Evolutionary conservation across 495 filamentous ascomycete species (phyloP).

Genomic region (Trichoderma parareesei): DNA sequence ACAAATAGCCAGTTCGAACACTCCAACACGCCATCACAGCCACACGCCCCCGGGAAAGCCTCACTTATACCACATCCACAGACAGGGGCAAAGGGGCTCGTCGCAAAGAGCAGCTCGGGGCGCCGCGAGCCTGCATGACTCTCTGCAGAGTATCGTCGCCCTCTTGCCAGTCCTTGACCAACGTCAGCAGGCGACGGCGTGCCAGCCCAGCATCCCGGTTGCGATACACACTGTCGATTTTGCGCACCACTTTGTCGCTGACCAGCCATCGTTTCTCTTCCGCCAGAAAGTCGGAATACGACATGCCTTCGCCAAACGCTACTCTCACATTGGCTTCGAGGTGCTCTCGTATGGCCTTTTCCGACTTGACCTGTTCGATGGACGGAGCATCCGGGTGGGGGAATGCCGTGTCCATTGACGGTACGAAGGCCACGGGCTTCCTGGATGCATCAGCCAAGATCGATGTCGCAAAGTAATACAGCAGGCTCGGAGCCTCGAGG

Average conservation of each 20-base stretch:
- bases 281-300: conserved; percentile 20
- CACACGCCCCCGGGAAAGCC: no score
- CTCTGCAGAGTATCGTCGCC: conserved; percentile 14
- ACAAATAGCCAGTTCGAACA: no score
- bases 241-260: conserved; percentile 28
- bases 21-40: no score
- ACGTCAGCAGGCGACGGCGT: conserved; percentile 21
- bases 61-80: neutral
- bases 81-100: neutral
- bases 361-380: neutral
- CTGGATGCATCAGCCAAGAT: conserved; percentile 10
- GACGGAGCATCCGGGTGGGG: neutral
- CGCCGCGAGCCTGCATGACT: conserved; percentile 10
- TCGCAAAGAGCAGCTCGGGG: neutral
- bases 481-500: conserved; percentile 8
- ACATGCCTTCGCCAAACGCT: conserved; percentile 17
- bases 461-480: conserved; percentile 14
- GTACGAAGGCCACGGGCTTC: neutral
- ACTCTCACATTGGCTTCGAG: conserved; percentile 22
- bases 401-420: conserved; percentile 6
- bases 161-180: conserved; percentile 21
- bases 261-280: conserved; percentile 26
- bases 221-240: conserved; percentile 34
- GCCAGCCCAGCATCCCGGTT: conserved; percentile 31
- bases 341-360: conserved; percentile 6